A percentile compares a stretch with the other conserved stretches of the same genome.
Evolutionary conservation across 495 filamentous ascomycete species (phyloP).

Genomic region (Tirmania nivea): DNA sequence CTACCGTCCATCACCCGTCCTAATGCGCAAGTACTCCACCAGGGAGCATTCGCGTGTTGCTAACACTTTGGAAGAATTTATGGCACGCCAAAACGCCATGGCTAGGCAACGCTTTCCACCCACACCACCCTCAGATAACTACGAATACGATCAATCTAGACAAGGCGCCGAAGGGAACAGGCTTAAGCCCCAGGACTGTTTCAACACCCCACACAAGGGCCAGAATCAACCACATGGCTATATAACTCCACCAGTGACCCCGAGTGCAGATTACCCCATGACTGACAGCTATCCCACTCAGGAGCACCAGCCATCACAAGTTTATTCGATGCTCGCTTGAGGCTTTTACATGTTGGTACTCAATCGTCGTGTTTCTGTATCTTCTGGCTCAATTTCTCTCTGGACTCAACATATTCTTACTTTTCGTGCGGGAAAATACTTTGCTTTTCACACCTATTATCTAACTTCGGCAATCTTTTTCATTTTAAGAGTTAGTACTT

Average conservation of each 20-base stretch:
- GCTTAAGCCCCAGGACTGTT: constrained; percentile 27
- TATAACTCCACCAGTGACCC: constrained; percentile 86
- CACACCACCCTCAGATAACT: constrained; percentile 42
- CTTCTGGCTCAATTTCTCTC: too few relatives aligned
- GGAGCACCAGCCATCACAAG: constrained; percentile 32
- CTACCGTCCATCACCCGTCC: constrained; percentile 63
- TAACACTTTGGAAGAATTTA: constrained; percentile 60
- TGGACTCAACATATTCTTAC: too few relatives aligned
- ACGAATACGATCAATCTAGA: constrained; percentile 19
- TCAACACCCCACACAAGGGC: constrained; percentile 71
- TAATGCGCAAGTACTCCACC: constrained; percentile 73
- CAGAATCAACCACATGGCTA: constrained; percentile 48
- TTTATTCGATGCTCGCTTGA: constrained; percentile 20
- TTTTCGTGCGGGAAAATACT: too few relatives aligned
- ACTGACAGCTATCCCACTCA: constrained; percentile 12
- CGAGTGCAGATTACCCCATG: constrained; percentile 49
- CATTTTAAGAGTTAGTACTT: too few relatives aligned
- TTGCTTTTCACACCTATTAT: too few relatives aligned
- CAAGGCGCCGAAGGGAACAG: constrained; percentile 33
- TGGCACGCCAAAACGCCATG: constrained; percentile 59
- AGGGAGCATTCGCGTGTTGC: constrained; percentile 65
- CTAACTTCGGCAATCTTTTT: too few relatives aligned
- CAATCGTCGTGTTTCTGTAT: too few relatives aligned
- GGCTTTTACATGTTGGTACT: neutral
- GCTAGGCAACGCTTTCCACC: constrained; percentile 36